phyloP scores from a whole-genome alignment of 352 stramenopile species.

The Globisporangium viniferum region DNA sequence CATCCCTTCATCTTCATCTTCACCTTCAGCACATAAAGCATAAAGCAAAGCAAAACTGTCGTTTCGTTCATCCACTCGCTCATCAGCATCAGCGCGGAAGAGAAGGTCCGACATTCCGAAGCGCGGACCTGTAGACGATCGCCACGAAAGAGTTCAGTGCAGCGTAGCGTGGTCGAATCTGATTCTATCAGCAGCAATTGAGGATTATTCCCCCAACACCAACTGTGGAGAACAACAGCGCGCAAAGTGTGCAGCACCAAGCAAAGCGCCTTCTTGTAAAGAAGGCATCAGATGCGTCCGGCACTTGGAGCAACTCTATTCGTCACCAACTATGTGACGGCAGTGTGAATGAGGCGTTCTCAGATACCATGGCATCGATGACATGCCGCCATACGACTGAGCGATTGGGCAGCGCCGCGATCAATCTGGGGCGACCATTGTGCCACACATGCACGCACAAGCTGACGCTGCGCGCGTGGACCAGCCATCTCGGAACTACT shows the following conservation, averaged over 20 bases:
- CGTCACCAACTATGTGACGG: not conserved
- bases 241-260: too few species aligned
- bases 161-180: not conserved
- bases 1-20: not conserved
- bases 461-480: constrained; percentile 3
- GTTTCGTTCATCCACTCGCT: not conserved
- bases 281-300: not conserved
- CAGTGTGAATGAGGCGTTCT: not conserved
- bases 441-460: not conserved
- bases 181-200: not conserved
- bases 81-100: not conserved
- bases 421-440: not conserved
- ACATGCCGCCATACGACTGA: not conserved
- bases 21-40: not conserved
- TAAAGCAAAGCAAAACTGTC: not conserved
- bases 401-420: not conserved
- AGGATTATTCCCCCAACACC: not conserved
- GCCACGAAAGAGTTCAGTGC: constrained; percentile 1
- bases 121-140: not conserved
- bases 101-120: constrained; percentile 1
- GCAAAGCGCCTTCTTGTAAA: not conserved
- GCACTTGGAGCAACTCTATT: not conserved
- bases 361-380: not conserved
- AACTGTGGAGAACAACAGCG: not conserved
- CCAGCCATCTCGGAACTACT: not conserved